A percentile compares a stretch with the other conserved stretches of the same genome.
phyloP scores from a whole-genome alignment of 352 stramenopile genomes.

The Globisporangium camurandrum region DNA sequence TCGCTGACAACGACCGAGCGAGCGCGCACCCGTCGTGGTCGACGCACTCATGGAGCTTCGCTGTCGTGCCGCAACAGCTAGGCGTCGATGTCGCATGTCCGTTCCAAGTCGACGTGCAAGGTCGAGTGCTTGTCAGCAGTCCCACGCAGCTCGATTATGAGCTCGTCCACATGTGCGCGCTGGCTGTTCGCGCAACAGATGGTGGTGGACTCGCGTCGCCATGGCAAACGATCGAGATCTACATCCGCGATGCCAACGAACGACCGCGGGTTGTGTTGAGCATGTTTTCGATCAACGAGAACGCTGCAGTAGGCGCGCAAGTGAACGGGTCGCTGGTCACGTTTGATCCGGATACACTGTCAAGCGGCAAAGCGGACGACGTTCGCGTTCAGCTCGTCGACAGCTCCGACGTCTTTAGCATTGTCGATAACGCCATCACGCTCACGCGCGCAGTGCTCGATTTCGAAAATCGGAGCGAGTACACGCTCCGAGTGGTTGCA shows the following conservation, averaged over 20 bases:
- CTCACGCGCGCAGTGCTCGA: slow-evolving; percentile 2
- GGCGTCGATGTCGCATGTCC: background rate
- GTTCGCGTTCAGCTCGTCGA: slow-evolving; percentile 3
- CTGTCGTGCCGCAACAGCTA: too few relatives aligned
- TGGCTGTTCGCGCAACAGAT: slow-evolving; percentile 1
- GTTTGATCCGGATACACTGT: slow-evolving; percentile 6
- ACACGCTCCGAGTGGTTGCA: slow-evolving; percentile 2
- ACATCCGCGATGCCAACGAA: slow-evolving; percentile 6
- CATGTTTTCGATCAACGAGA: slow-evolving; percentile 9
- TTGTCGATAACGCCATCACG: slow-evolving; percentile 3
- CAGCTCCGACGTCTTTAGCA: background rate
- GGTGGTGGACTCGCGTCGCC: slow-evolving; percentile 5
- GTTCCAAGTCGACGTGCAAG: background rate
- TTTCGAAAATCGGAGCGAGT: slow-evolving; percentile 3
- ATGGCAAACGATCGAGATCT: slow-evolving; percentile 6
- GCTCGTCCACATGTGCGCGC: slow-evolving; percentile 2
- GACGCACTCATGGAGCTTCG: slow-evolving; percentile 4
- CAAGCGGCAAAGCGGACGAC: background rate
- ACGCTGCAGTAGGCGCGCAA: background rate
- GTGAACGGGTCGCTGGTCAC: slow-evolving; percentile 1
- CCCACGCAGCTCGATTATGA: slow-evolving; percentile 2
- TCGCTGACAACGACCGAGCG: slow-evolving; percentile 1
- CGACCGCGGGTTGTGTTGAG: background rate
- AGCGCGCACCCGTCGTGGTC: background rate
- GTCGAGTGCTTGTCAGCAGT: slow-evolving; percentile 1